These are phyloP conservation scores for Fistulifera solaris DNA, from an alignment of 108 stramenopile genomes.

Conservation along the genomic window DNA sequence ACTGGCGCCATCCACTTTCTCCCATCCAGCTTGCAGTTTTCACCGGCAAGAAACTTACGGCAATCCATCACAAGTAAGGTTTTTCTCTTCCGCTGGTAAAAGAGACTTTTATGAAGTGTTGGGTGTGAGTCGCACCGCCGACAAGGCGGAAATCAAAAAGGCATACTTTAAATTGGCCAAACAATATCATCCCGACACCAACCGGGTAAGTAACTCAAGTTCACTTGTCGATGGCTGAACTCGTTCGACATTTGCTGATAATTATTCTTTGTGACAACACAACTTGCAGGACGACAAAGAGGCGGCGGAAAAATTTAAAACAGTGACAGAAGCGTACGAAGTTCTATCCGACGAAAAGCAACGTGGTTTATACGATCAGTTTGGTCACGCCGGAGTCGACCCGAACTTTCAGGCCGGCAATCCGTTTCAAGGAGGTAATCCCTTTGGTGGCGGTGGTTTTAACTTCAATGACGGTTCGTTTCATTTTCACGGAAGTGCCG, in stretches of 20 bases:
- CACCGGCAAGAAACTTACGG: too few species aligned
- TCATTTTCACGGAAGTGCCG: conserved; percentile 45
- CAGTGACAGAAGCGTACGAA: conserved; percentile 93
- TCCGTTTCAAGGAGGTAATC: conserved; percentile 40
- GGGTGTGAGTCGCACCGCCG: conserved; percentile 65
- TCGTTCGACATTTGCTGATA: not conserved
- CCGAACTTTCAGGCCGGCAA: conserved; percentile 60
- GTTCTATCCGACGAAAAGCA: conserved; percentile 84
- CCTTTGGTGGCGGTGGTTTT: conserved; percentile 60
- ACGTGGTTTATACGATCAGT: conserved; percentile 81
- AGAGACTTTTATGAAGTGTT: conserved; percentile 93
- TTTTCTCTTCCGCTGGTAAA: conserved; percentile 61
- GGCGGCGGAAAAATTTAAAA: conserved; percentile 81
- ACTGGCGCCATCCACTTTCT: too few species aligned
- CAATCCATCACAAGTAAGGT: too few species aligned
- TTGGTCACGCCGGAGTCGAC: conserved; percentile 89
- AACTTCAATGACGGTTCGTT: conserved; percentile 67
- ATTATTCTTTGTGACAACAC: not conserved
- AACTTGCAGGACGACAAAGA: conserved; percentile 38
- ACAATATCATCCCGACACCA: conserved; percentile 93
- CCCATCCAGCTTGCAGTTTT: too few species aligned
- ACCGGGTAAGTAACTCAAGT: conserved; percentile 42
- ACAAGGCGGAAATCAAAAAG: conserved; percentile 82
- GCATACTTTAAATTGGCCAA: conserved; percentile 47
- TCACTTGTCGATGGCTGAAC: conserved; percentile 3